Conservation (phyloP, 768 basidiomycete species). For the Tylopilus plumbeoviolaceoides region DNA sequence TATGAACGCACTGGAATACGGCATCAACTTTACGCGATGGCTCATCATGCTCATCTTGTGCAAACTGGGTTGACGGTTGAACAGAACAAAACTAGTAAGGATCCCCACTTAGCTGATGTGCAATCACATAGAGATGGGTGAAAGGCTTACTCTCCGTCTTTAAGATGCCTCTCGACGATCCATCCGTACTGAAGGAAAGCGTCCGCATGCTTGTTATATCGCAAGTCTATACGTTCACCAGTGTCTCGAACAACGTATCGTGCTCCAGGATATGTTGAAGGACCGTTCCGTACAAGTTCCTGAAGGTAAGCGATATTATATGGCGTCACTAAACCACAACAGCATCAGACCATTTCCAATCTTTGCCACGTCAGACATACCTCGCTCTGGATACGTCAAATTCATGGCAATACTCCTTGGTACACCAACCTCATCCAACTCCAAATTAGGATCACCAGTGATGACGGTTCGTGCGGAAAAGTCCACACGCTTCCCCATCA, state of each 20-base stretch:
- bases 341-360: conserved; percentile 6
- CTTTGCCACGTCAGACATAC: conserved; percentile 37
- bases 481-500: conserved; percentile 99
- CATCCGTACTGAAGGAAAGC: conserved; percentile 96
- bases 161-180: conserved; percentile 96
- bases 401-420: conserved; percentile 96
- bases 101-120: background rate
- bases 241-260: conserved; percentile 96
- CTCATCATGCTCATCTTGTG: conserved; percentile 99
- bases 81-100: conserved; percentile 42
- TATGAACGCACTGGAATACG: conserved; percentile 82
- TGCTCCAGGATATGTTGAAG: conserved; percentile 92
- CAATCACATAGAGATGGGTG: background rate
- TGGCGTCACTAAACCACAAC: conserved; percentile 68
- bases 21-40: conserved; percentile 95
- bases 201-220: conserved; percentile 94
- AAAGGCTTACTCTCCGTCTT: conserved; percentile 92
- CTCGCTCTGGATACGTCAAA: conserved; percentile 94
- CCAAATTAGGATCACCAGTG: conserved; percentile 96
- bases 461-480: conserved; percentile 99
- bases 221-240: conserved; percentile 93
- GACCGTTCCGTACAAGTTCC: conserved; percentile 92
- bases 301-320: conserved; percentile 95
- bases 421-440: conserved; percentile 95
- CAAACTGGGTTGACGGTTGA: conserved; percentile 96